Base-by-base conservation (phyloP, 2,329 filamentous ascomycete genomes). In the Phaeosphaeria sp. region DNA sequence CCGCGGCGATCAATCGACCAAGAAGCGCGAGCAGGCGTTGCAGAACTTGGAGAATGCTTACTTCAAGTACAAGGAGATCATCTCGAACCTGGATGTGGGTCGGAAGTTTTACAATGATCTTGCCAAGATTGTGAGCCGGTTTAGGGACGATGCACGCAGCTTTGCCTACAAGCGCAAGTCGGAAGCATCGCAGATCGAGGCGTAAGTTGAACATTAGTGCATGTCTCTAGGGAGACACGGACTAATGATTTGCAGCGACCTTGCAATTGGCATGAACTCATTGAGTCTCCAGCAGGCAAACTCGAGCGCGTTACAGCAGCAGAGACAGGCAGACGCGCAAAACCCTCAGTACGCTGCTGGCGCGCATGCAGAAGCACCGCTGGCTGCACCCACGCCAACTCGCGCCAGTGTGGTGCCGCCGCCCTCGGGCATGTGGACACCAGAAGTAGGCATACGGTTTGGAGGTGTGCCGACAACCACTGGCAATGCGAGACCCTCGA, bases 61-160 rank as follows among this genome's bases (percentile, higher is more conserved):
- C 74, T 88, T 93, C 77, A 96, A 94, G 78, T 98, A 98, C 81
- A 97, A 97, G 79, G 94, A 99, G 75, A 92, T 98, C 55, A 88
- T 97, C 56, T 91, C 87, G 64, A 97, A 98, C 72, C 84, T 97
- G 2, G 94, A 98, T 64, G 91, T 91, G 0, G 95, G 92, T 0
- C 84, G 94, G 52, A 97, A 95, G 75, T 99, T 99, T 74, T 99
- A 98, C 81, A 99, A 99, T 67, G 93, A 98, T 72, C 84, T 99
- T 4, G 91, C 91, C 47, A 91, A 90, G 77, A 93, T 98, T 61
- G 91, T 97, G 0, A 89, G 88, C 39, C 84, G 89, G 9, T 98
- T 97, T 75, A 84, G 93, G 18, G 94, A 97, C 65, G 91, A 91
- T 36, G 89, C 88, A 56, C 86, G 86, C 64, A 86, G 84, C 1